phyloP scores from a whole-genome alignment of 352 stramenopile species.

The Blastocystis sp. region DNA sequence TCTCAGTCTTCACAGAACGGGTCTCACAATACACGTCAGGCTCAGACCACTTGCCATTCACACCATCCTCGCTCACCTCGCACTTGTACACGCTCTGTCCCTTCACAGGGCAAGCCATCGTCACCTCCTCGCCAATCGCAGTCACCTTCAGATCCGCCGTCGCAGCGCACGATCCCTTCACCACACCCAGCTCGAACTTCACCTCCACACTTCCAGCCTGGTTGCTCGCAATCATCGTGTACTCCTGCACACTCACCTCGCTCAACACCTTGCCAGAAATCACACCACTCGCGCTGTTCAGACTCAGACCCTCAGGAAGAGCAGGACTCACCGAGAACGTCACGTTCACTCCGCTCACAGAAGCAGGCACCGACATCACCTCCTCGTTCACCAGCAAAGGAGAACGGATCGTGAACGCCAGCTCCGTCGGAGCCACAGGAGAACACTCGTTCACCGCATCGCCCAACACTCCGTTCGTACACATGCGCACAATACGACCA shows the following conservation, averaged over 20 bases:
- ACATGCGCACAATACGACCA: background rate
- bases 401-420: background rate
- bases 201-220: background rate
- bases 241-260: background rate
- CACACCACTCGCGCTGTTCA: background rate
- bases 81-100: background rate
- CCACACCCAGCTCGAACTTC: background rate
- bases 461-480: background rate
- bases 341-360: background rate
- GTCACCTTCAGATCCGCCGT: background rate
- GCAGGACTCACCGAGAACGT: background rate
- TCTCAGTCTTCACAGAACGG: background rate
- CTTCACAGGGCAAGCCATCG: background rate
- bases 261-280: background rate
- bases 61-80: background rate
- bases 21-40: background rate
- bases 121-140: background rate
- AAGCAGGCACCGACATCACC: background rate
- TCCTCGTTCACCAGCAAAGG: background rate
- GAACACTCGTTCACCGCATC: background rate
- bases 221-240: background rate
- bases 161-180: background rate
- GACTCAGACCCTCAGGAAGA: background rate
- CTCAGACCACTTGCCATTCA: background rate
- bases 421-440: background rate